These are phyloP conservation scores for Elaeis oleifera DNA, from an alignment of 202 grass and related monocot genomes.

Conservation along the genomic window DNA sequence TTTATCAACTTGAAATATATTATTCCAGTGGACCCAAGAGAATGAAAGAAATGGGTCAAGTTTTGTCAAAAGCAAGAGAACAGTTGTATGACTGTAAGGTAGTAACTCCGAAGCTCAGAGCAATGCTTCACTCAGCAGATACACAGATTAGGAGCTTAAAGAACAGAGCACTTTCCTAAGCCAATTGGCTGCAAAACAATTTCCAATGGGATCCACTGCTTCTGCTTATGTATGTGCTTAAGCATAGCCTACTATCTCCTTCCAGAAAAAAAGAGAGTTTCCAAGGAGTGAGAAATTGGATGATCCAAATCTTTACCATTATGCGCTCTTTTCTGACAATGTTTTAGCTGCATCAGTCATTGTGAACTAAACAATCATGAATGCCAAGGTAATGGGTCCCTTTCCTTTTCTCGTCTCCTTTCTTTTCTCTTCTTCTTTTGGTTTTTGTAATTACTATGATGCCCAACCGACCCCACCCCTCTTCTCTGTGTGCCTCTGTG, in stretches of 20 bases:
- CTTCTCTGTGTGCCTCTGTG: too few species aligned
- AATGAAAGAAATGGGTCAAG: slow-evolving; percentile 38
- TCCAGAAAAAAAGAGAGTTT: slow-evolving; percentile 47
- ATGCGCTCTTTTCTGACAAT: slow-evolving; percentile 63
- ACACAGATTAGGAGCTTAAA: slow-evolving; percentile 55
- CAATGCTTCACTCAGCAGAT: slow-evolving; percentile 58
- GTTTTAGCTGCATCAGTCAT: slow-evolving; percentile 62
- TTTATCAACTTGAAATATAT: neutral
- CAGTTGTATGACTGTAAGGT: slow-evolving; percentile 40
- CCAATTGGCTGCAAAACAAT: slow-evolving; percentile 56
- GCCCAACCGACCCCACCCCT: too few species aligned
- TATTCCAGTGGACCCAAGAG: slow-evolving; percentile 34
- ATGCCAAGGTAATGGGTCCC: slow-evolving; percentile 30
- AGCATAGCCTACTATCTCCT: slow-evolving; percentile 56
- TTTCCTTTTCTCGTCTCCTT: slow-evolving; percentile 12
- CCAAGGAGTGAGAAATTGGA: slow-evolving; percentile 52
- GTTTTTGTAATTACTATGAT: too few species aligned
- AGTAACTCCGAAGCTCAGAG: slow-evolving; percentile 36
- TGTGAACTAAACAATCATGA: slow-evolving; percentile 59
- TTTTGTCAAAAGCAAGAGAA: slow-evolving; percentile 48
- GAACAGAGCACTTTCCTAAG: slow-evolving; percentile 58
- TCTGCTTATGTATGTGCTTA: slow-evolving; percentile 58
- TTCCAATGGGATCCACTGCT: slow-evolving; percentile 57
- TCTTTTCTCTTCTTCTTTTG: too few species aligned
- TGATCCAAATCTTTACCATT: slow-evolving; percentile 54